Base-by-base conservation (phyloP, 768 basidiomycete genomes). In the Hortiboletus campestris region DNA sequence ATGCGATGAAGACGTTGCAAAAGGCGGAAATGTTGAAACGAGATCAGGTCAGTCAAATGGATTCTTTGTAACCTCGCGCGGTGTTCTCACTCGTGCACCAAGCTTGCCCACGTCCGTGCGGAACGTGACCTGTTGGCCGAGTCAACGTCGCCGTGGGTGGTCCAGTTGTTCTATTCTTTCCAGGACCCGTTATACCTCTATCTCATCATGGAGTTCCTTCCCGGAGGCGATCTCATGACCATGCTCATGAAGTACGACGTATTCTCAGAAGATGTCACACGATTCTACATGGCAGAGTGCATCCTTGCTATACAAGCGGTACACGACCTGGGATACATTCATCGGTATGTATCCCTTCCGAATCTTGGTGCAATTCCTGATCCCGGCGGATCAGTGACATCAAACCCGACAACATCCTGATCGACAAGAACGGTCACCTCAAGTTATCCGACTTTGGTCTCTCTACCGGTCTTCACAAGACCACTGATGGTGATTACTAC, bases 181-280 rank as follows among this genome's bases (percentile, higher is more conserved):
- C 96, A 99, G 72, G 97, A 98, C 71, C 84, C 91, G 2, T 77
- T 92, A 49, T 98, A 96, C 69, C 84, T 99, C 28, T 99, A 98
- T 76, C 84, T 99, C 57, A 91, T 99, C 78, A 99, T 99, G 96
- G 88, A 89, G 74, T 89, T 88, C 73, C 78, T 85, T 42, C 84
- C 84, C 36, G 96, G 96, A 43, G 96, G 96, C n/a, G 96, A 99
- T 71, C 78, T 99, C 59, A 98, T 99, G 96, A 98, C 97, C 13
- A 99, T 98, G 96, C 78, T 99, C 63, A 99, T 99, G 88, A 98
- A 98, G 74, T 98, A 99, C 74, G 96, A 98, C 72, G 90, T 96
- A 9, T 98, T 98, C 76, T 93, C 92, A 8, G 97, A 98, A 73
- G 96, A 98, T 68, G 96, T 98, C 36, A 95, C 94, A 31, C 87